phyloP scores from a whole-genome alignment of 1,139 yeast genomes.

The Petasospora fabianii region DNA sequence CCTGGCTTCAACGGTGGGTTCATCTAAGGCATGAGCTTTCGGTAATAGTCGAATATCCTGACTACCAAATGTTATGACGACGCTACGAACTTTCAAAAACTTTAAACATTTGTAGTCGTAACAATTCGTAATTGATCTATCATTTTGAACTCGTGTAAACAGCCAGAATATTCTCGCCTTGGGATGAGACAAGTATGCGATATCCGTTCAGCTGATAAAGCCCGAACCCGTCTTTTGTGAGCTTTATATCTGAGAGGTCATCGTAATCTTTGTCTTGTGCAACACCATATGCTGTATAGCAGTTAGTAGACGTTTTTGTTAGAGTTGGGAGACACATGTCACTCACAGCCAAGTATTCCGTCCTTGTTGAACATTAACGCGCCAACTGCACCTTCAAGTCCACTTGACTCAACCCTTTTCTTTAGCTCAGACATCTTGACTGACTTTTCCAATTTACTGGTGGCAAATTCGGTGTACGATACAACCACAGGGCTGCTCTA shows the following conservation, averaged over 20 bases:
- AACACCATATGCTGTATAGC: constrained; percentile 11
- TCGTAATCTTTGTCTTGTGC: constrained; percentile 10
- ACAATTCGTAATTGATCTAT: not conserved
- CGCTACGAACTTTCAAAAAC: not conserved
- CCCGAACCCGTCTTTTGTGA: constrained; percentile 17
- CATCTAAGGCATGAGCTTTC: constrained; percentile 9
- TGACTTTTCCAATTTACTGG: too few species aligned
- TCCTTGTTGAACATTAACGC: constrained; percentile 14
- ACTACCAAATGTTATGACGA: too few species aligned
- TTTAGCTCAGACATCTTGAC: too few species aligned
- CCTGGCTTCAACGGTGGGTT: constrained; percentile 18
- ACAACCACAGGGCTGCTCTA: too few species aligned
- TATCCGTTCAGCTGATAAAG: constrained; percentile 13
- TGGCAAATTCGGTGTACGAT: too few species aligned
- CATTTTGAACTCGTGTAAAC: constrained; percentile 10
- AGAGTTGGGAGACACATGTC: not conserved
- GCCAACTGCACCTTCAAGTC: constrained; percentile 12
- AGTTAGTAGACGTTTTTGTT: not conserved
- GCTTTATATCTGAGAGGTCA: constrained; percentile 12
- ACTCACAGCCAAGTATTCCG: constrained; percentile 17
- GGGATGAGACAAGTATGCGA: constrained; percentile 9
- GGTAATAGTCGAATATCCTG: too few species aligned
- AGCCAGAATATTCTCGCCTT: constrained; percentile 13
- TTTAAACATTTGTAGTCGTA: not conserved
- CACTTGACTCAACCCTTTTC: constrained; percentile 12